phyloP scores from a whole-genome alignment of 164 flowering plant species.

The Stephania cephalantha region DNA sequence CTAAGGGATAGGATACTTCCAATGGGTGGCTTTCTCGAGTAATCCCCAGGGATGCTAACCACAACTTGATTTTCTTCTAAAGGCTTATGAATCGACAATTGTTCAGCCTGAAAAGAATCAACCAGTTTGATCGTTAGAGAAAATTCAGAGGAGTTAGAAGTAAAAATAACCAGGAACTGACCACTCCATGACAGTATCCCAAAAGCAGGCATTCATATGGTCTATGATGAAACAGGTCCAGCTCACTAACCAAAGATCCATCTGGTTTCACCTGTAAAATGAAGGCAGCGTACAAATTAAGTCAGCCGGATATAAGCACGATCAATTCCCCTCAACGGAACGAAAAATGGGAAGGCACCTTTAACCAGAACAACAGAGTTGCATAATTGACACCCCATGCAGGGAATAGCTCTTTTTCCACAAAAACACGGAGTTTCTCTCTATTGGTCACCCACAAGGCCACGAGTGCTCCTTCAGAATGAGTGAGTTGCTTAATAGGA shows the following conservation, averaged over 20 bases:
- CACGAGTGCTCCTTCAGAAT: slow-evolving; percentile 70
- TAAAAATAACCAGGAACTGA: slow-evolving; percentile 18
- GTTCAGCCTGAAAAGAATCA: slow-evolving; percentile 31
- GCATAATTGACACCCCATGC: slow-evolving; percentile 68
- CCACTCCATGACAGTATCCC: slow-evolving; percentile 55
- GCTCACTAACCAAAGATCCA: slow-evolving; percentile 69
- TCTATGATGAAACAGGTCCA: slow-evolving; percentile 88
- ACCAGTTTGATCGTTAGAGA: slow-evolving; percentile 12
- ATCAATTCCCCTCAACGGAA: neutral
- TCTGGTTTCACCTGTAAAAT: slow-evolving; percentile 65
- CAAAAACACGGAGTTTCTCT: slow-evolving; percentile 71
- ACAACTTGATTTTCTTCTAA: slow-evolving; percentile 50
- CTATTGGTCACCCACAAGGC: slow-evolving; percentile 96
- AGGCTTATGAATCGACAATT: slow-evolving; percentile 13
- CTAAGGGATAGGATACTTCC: slow-evolving; percentile 50
- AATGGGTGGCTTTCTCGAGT: slow-evolving; percentile 92
- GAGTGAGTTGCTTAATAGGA: slow-evolving; percentile 76
- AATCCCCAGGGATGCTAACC: slow-evolving; percentile 85
- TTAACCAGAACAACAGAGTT: slow-evolving; percentile 73
- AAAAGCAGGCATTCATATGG: slow-evolving; percentile 91
- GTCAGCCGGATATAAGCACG: neutral
- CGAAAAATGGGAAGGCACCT: slow-evolving; percentile 31
- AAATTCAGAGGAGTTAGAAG: neutral
- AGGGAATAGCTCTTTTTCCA: slow-evolving; percentile 79
- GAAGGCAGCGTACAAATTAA: neutral